Conservation (phyloP, 257 asterid species). For the Echium plantagineum region DNA sequence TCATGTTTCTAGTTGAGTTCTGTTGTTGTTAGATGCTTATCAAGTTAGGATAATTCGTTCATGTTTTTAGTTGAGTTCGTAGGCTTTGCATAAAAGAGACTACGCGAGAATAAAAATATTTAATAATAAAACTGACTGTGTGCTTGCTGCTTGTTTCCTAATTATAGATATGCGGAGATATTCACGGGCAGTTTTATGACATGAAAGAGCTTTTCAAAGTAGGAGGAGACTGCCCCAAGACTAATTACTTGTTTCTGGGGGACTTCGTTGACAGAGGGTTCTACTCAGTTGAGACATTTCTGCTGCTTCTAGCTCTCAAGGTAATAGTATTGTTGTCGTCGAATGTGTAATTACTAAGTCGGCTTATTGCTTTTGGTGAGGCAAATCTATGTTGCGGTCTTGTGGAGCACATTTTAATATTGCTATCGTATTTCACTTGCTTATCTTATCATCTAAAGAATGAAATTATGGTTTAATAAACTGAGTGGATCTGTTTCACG, state of each 20-base stretch:
- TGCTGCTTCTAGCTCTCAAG: conserved; percentile 91
- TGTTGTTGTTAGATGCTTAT: too few species aligned
- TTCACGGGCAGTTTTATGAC: conserved; percentile 97
- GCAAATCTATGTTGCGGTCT: too few species aligned
- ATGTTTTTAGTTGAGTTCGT: too few species aligned
- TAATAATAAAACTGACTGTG: background rate
- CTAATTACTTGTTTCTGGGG: conserved; percentile 93
- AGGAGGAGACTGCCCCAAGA: conserved; percentile 91
- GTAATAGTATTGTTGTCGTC: conserved; percentile 21
- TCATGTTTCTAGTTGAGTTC: too few species aligned
- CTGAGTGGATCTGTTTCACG: background rate
- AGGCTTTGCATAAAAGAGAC: too few species aligned
- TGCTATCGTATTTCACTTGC: too few species aligned
- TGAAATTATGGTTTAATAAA: too few species aligned
- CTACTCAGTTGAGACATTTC: conserved; percentile 93
- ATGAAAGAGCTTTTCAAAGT: conserved; percentile 95
- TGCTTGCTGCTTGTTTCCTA: conserved; percentile 8
- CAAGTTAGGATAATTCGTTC: too few species aligned
- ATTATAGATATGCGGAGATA: conserved; percentile 95
- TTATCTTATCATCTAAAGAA: too few species aligned
- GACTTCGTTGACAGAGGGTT: conserved; percentile 96
- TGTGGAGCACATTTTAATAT: too few species aligned
- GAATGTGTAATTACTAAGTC: background rate
- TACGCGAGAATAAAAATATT: too few species aligned
- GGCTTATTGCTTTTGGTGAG: background rate